Evolutionary conservation across 345 rosid species (phyloP).

Genomic region (Gossypium ekmanianum): DNA sequence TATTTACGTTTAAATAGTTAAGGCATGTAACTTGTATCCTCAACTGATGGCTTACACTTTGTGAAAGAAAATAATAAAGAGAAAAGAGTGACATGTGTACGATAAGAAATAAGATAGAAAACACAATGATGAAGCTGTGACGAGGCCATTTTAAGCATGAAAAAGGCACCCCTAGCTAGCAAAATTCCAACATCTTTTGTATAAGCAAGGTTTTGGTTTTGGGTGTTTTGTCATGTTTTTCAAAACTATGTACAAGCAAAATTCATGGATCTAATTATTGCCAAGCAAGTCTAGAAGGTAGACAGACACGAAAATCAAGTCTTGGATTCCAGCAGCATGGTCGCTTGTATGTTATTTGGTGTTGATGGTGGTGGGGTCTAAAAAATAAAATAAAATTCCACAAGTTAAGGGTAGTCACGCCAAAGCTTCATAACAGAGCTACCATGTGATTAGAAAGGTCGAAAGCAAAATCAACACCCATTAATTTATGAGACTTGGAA

Average conservation of each 20-base stretch:
- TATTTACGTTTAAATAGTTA: too few relatives aligned
- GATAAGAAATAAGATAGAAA: too few relatives aligned
- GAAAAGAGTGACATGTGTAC: too few relatives aligned
- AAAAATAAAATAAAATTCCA: too few relatives aligned
- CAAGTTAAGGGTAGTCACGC: not conserved
- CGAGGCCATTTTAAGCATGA: not conserved
- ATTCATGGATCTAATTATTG: not conserved
- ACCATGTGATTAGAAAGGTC: not conserved
- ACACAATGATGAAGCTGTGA: too few relatives aligned
- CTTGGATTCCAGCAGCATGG: not conserved
- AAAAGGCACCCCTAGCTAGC: not conserved
- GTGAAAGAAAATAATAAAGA: too few relatives aligned
- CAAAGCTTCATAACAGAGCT: not conserved
- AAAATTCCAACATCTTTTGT: not conserved
- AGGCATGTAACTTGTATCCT: too few relatives aligned
- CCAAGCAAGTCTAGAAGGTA: not conserved
- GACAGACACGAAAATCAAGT: not conserved
- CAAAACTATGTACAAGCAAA: not conserved
- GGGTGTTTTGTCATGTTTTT: not conserved
- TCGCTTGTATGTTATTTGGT: not conserved
- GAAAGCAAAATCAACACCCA: too few relatives aligned
- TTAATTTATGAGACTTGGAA: too few relatives aligned
- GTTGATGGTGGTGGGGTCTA: not conserved
- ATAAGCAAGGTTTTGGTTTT: not conserved
- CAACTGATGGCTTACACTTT: too few relatives aligned